Evolutionary conservation across 1,139 yeast genomes (phyloP).

Genomic region (Yamadazyma conglobata): DNA sequence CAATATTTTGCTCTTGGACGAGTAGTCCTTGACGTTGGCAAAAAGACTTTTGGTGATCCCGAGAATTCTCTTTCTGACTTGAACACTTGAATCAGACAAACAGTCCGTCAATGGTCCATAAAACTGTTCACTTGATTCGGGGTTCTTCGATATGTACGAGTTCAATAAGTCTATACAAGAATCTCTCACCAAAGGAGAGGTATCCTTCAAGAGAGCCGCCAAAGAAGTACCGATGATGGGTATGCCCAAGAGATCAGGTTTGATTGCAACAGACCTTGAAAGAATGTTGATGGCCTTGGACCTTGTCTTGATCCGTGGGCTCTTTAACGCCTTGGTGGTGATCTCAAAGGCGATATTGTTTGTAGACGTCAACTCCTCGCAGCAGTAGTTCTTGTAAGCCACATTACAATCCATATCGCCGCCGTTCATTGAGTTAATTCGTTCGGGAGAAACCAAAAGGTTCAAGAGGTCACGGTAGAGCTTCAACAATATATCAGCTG

Average conservation of each 20-base stretch:
- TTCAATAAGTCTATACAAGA: constrained; percentile 69
- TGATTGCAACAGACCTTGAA: constrained; percentile 1
- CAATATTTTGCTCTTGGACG: constrained; percentile 42
- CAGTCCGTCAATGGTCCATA: constrained; percentile 49
- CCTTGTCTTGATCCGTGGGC: constrained; percentile 56
- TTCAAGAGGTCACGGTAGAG: too few relatives aligned
- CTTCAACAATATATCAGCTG: too few relatives aligned
- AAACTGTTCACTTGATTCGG: constrained; percentile 45
- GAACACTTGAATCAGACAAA: constrained; percentile 56
- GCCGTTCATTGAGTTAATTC: too few relatives aligned
- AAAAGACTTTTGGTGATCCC: constrained; percentile 52
- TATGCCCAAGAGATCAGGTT: constrained; percentile 1
- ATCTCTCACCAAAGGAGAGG: constrained; percentile 71
- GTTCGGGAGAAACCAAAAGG: too few relatives aligned
- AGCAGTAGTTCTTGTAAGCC: too few relatives aligned
- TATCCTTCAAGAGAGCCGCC: constrained; percentile 45
- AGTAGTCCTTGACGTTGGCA: constrained; percentile 23
- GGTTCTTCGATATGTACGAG: constrained; percentile 43
- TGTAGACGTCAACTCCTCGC: neutral
- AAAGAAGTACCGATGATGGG: constrained; percentile 23
- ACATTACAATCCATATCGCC: too few relatives aligned
- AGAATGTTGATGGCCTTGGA: constrained; percentile 30
- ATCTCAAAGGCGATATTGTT: constrained; percentile 36
- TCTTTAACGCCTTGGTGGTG: constrained; percentile 42
- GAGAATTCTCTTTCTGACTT: constrained; percentile 63